A percentile compares a stretch with the other conserved stretches of the same genome.
phyloP scores from a whole-genome alignment of 768 basidiomycete species.

The Serendipita sp. region DNA sequence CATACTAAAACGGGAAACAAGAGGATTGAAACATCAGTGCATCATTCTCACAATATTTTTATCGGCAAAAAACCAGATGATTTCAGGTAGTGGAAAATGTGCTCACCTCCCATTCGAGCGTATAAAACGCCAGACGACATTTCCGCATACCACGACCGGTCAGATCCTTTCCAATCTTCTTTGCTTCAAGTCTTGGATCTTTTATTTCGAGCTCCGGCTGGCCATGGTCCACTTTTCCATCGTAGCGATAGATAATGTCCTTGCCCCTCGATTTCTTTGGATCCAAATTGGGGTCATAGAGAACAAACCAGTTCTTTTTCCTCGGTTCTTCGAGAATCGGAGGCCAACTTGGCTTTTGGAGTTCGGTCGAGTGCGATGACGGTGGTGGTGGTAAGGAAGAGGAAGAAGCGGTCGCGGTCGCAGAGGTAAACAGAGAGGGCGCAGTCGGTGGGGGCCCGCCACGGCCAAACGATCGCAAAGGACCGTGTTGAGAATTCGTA shows the following conservation, averaged over 20 bases:
- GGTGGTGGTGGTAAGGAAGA: background rate
- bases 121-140: constrained; percentile 13
- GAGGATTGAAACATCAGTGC: background rate
- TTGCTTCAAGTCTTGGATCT: constrained; percentile 10
- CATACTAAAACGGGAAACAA: constrained; percentile 38
- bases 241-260: constrained; percentile 12
- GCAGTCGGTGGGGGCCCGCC: background rate
- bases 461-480: background rate
- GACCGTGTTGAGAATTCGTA: background rate
- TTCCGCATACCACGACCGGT: constrained; percentile 13
- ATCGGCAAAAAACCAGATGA: background rate
- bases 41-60: background rate
- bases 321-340: constrained; percentile 8
- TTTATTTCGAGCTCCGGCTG: constrained; percentile 10
- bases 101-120: constrained; percentile 18
- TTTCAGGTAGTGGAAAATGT: background rate
- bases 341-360: background rate
- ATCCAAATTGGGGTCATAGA: constrained; percentile 13
- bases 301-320: constrained; percentile 11
- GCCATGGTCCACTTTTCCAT: constrained; percentile 10
- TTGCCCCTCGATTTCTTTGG: constrained; percentile 9
- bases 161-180: constrained; percentile 3
- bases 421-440: background rate
- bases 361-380: background rate
- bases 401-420: background rate